Base-by-base conservation (phyloP, 768 basidiomycete species). In the Serendipita sp. region DNA sequence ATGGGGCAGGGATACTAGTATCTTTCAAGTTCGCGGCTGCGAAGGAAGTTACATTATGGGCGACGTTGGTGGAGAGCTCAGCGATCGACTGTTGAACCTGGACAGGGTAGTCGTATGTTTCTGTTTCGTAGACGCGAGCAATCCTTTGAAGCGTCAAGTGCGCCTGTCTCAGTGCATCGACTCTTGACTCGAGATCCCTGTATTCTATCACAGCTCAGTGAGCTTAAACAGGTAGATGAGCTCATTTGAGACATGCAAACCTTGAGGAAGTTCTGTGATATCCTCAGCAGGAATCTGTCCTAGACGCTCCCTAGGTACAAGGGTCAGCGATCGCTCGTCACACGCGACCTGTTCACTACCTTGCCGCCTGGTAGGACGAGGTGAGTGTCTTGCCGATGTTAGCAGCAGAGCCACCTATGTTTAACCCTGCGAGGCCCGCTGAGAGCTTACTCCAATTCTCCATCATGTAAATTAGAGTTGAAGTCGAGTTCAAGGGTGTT, bases 251-350 rank as follows among this genome's bases (percentile, higher is more conserved):
- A 23, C 74, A n/a, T 10, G 45, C 72, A 11, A 31, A 87, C 89
- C 91, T 75, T 90, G 86, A 29, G 89, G 88, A 62, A 91, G 80
- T 75, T 97, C 96, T 5, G 95, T 98, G 71, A 97, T 93, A 69
- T 96, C 96, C 67, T 91, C 91, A 3, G 87, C 80, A 2, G 90
- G 81, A 64, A 95, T 82, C 71, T 93, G 88, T 23, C 95, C 95
- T 2, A 97, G 78, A 58, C 87, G 80, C 75, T 98, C 95, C 63
- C 75, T 74, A 63, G n/a, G 43, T n/a, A n/a, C 11, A 2, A 18
- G 37, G 45, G 23, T 37, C 29, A 48, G 43, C 27, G 43, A 36
- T 18, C 34, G 10, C 43, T 34, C 18, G 45, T 33, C 29, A 3
- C 31, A 44, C 43, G 10, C 40, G 37, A 27, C 43, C 33, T 36